Evolutionary conservation across 1,284 basidiomycete species (phyloP).

Genomic region (Tilletia indica): DNA sequence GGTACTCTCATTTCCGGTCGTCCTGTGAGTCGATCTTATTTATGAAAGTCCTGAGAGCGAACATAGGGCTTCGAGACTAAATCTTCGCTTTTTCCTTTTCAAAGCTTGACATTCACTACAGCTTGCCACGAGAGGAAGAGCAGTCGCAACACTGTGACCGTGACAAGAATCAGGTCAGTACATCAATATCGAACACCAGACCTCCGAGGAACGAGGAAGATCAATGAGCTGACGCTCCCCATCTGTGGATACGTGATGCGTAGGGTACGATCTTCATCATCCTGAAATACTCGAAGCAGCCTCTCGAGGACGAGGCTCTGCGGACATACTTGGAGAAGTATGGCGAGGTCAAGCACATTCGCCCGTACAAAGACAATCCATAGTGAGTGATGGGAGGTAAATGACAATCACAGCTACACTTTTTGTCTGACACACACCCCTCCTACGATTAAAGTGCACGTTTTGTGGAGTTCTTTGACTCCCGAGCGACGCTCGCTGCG

Average conservation of each 20-base stretch:
- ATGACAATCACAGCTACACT: constrained; percentile 62
- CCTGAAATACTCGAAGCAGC: constrained; percentile 67
- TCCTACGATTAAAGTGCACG: constrained; percentile 22
- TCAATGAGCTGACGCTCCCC: neutral
- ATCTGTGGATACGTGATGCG: constrained; percentile 50
- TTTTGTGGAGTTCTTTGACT: constrained; percentile 35
- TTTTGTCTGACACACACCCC: constrained; percentile 14
- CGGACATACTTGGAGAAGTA: constrained; percentile 77
- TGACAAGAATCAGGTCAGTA: constrained; percentile 79
- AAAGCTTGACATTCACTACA: constrained; percentile 97
- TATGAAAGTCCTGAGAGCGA: constrained; percentile 25
- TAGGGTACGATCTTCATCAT: constrained; percentile 79
- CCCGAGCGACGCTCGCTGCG: constrained; percentile 69
- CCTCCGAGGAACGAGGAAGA: neutral
- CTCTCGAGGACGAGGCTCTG: constrained; percentile 78
- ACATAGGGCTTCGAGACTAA: too few species aligned
- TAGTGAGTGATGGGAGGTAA: constrained; percentile 4
- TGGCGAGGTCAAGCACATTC: constrained; percentile 82
- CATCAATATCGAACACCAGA: neutral
- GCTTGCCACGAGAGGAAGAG: constrained; percentile 80
- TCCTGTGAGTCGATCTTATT: constrained; percentile 16
- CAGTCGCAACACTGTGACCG: constrained; percentile 71
- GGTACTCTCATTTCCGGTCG: constrained; percentile 26
- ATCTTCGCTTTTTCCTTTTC: too few species aligned
- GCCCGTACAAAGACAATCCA: constrained; percentile 41